Evolutionary conservation across 306 rosid genomes (phyloP).

Genomic region (Hippophae rhamnoides): DNA sequence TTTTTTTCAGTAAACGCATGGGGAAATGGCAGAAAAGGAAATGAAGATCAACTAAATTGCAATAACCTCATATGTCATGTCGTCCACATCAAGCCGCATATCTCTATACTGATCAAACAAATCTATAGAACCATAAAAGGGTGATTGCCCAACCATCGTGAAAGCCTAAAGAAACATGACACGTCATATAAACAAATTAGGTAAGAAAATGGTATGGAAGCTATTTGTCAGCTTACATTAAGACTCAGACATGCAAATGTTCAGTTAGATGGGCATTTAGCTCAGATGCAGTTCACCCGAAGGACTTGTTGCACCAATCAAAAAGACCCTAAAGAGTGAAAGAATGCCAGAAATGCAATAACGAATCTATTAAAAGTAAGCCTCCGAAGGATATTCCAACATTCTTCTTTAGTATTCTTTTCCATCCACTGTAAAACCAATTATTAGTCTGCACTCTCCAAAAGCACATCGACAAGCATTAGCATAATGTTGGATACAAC

Average conservation of each 20-base stretch:
- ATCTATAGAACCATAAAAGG: neutral
- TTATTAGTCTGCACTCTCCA: no score
- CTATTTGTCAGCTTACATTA: neutral
- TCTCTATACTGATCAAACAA: conserved; percentile 1
- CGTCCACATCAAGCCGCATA: conserved; percentile 1
- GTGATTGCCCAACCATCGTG: neutral
- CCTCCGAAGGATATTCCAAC: no score
- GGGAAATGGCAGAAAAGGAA: neutral
- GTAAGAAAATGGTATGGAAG: neutral
- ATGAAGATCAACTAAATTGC: neutral
- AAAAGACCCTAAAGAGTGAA: no score
- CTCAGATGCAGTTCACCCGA: no score
- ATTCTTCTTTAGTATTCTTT: no score
- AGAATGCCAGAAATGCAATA: no score
- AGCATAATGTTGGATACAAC: no score
- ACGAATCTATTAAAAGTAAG: no score
- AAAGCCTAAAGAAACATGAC: neutral
- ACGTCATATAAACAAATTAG: neutral
- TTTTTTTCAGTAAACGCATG: neutral
- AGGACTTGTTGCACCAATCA: no score
- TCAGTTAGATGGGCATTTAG: neutral
- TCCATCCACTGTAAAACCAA: no score
- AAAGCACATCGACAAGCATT: no score
- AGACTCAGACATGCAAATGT: neutral
- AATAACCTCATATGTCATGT: conserved; percentile 4